Base-by-base conservation (phyloP, 768 basidiomycete species). In the Cubamyces sp. region DNA sequence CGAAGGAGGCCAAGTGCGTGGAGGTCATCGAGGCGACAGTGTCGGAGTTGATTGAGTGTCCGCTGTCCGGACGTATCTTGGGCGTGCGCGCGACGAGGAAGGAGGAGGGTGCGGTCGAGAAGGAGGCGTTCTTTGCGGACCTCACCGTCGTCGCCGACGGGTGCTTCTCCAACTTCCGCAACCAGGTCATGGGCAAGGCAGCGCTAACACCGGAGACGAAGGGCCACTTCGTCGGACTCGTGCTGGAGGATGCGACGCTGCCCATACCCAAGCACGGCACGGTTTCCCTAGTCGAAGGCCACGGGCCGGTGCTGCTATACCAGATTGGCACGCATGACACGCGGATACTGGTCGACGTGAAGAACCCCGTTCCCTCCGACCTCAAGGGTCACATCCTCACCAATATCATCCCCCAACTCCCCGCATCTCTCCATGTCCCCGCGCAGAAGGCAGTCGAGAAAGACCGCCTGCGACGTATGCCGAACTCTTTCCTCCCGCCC, bases 91-190 rank as follows among this genome's bases (percentile, higher is more conserved):
- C 87, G 40, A 84, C 83, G 46, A 80, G 74, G 19, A 70, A 71
- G 62, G 64, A 74, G 60, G 78, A 80, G 64, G 64, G 62, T 28
- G 68, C 67, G 54, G 62, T 54, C 30, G 71, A 79, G 63, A 82
- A 84, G 68, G 81, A 86, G 62, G 70, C 81, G 0, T 87, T 87
- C 69, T 81, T 79, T 60, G 94, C 92, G 0, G 86, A 90, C 65
- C 74, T 99, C 53, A 91, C 94, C 47, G 77, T 98, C 71, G 77
- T 98, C 61, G 94, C 96, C 4, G 96, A 99, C 72, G 96, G 96
- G 0, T 97, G 94, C 74, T 92, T 92, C 76, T 96, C 93, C 4
- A 97, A 96, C 70, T 96, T 99, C 80, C 82, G 96, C 52, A 80
- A 75, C 12, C 62, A 78, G 1, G 85, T 94, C n/a, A 82, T 88